A percentile compares a stretch with the other conserved stretches of the same genome.
Conservation (phyloP, 208 protist genomes). For the Balamuthia mandrillaris region DNA sequence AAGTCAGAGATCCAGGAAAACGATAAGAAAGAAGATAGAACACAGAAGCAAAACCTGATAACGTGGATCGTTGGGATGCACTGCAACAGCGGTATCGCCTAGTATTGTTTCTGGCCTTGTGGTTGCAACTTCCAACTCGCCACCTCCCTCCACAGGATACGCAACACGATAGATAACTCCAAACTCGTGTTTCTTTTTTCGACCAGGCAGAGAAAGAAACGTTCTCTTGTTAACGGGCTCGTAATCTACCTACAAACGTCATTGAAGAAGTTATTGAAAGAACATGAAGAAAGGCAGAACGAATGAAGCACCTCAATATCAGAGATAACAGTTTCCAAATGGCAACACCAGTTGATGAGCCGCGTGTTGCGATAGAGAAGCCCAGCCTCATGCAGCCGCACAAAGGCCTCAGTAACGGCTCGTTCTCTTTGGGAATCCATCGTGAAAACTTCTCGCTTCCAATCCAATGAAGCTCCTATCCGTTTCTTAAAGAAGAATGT, state of each 20-base stretch:
- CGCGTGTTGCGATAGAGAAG: conserved; percentile 93
- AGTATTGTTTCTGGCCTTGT: conserved; percentile 99
- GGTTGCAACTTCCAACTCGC: conserved; percentile 88
- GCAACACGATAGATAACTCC: conserved; percentile 89
- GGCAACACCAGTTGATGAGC: conserved; percentile 99
- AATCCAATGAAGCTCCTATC: conserved; percentile 97
- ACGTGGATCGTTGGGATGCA: conserved; percentile 96
- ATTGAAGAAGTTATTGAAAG: background rate
- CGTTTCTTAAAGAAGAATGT: conserved; percentile 46
- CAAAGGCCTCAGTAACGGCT: conserved; percentile 95
- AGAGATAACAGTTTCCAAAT: conserved; percentile 97
- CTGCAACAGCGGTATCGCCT: conserved; percentile 91
- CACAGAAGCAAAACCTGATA: conserved; percentile 73
- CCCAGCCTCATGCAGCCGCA: conserved; percentile 91
- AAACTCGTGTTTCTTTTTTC: conserved; percentile 83
- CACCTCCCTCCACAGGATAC: conserved; percentile 83
- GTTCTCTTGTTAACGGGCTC: conserved; percentile 54
- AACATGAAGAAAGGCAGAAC: background rate
- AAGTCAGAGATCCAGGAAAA: background rate
- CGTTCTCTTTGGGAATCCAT: conserved; percentile 85
- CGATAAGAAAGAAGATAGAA: background rate
- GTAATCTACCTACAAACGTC: conserved; percentile 49
- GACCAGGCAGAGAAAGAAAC: conserved; percentile 59
- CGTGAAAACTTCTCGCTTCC: conserved; percentile 97
- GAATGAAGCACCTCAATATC: conserved; percentile 96